phyloP scores from a whole-genome alignment of 768 basidiomycete species.

The Pleurotus tuoliensis region DNA sequence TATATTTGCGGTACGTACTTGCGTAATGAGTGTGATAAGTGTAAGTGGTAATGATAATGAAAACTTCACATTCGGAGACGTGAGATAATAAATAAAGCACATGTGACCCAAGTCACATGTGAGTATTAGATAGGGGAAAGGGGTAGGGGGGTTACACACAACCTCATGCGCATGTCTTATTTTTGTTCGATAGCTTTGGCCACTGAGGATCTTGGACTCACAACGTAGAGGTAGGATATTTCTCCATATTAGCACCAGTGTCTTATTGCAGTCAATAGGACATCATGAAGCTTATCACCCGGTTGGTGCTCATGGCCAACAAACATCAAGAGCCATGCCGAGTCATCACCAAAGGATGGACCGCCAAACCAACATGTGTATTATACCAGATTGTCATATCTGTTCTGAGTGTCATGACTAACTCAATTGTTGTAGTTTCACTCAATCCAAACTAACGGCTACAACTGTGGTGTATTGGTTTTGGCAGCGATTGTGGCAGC shows the following conservation, averaged over 20 bases:
- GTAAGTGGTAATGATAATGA: no score
- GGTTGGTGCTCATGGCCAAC: constrained; percentile 11
- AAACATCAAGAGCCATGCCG: background rate
- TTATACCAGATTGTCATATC: background rate
- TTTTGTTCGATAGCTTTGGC: constrained; percentile 10
- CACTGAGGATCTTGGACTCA: background rate
- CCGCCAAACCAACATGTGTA: constrained; percentile 7
- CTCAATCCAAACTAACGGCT: constrained; percentile 12
- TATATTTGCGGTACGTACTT: no score
- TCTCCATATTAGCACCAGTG: background rate
- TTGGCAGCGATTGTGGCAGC: constrained; percentile 18
- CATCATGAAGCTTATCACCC: constrained; percentile 11
- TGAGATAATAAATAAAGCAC: no score
- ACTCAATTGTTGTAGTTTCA: background rate
- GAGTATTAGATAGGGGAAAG: no score
- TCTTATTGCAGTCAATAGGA: constrained; percentile 4
- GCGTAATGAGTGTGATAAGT: no score
- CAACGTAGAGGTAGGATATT: background rate
- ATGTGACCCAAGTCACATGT: no score
- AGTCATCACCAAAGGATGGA: constrained; percentile 14
- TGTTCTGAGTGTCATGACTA: background rate
- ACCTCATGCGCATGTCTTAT: constrained; percentile 10
- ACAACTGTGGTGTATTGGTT: constrained; percentile 22
- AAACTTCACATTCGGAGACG: no score
- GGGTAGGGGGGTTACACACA: no score